Evolutionary conservation across 2,329 filamentous ascomycete genomes (phyloP).

Genomic region (Chrysoporthe deuterocubensis): DNA sequence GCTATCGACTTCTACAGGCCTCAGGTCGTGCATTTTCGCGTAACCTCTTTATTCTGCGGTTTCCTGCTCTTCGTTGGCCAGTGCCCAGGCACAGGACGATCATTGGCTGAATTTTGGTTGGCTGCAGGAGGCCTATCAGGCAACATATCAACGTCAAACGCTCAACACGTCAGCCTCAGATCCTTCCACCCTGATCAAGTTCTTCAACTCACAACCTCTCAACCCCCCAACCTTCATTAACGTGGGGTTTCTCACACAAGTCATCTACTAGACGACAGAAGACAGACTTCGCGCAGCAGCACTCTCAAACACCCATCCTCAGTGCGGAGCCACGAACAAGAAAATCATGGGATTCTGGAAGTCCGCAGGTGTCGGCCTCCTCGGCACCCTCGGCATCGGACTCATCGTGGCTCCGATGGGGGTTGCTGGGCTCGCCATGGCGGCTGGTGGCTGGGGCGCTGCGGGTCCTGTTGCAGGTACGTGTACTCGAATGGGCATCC

Average conservation of each 20-base stretch:
- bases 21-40: not conserved
- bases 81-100: too few species aligned
- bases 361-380: not conserved
- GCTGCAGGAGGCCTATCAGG: conserved; percentile 23
- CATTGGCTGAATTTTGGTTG: not conserved
- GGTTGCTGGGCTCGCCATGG: conserved; percentile 20
- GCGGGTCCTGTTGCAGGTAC: conserved; percentile 27
- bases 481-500: not conserved
- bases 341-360: not conserved
- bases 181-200: not conserved
- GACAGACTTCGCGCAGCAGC: not conserved
- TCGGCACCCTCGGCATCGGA: not conserved
- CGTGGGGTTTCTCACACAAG: not conserved
- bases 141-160: not conserved
- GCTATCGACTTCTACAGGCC: not conserved
- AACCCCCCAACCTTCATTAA: not conserved
- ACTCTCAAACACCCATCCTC: not conserved
- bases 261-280: not conserved
- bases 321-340: not conserved
- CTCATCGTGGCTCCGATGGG: conserved; percentile 24
- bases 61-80: too few species aligned
- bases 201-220: not conserved
- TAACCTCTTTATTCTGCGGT: too few species aligned
- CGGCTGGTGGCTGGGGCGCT: conserved; percentile 22
- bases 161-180: not conserved